Evolutionary conservation across 148 eudicot species (phyloP).

Genomic region (Persicaria tinctoria): DNA sequence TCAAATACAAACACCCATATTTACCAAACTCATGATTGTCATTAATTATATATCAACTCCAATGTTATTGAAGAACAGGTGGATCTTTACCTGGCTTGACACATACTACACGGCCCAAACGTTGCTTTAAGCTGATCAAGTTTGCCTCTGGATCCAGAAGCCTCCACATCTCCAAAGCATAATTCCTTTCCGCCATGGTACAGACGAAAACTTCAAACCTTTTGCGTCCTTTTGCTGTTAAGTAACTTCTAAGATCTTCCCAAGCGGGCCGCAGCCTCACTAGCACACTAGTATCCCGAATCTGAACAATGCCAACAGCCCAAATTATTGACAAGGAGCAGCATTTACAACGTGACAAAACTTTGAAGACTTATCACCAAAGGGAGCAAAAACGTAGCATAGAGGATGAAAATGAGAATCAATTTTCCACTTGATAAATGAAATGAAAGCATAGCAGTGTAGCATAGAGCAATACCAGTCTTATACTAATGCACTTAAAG

Average conservation of each 20-base stretch:
- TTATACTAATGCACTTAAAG: not conserved
- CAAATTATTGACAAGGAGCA: not conserved
- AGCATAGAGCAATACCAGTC: not conserved
- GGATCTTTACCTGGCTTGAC: slow-evolving; percentile 68
- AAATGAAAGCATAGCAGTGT: not conserved
- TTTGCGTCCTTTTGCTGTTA: slow-evolving; percentile 82
- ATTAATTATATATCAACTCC: not conserved
- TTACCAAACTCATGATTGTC: not conserved
- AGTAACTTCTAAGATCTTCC: slow-evolving; percentile 88
- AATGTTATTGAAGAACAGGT: slow-evolving; percentile 4
- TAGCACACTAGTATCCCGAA: slow-evolving; percentile 95
- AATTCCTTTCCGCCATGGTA: slow-evolving; percentile 98
- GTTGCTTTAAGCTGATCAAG: slow-evolving; percentile 63
- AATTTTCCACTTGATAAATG: not conserved
- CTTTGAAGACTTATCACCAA: not conserved
- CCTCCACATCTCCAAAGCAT: slow-evolving; percentile 99
- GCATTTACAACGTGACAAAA: not conserved
- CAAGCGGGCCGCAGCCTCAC: slow-evolving; percentile 95
- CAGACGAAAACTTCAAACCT: slow-evolving; percentile 97
- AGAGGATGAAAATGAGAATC: too few relatives aligned
- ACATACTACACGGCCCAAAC: slow-evolving; percentile 62
- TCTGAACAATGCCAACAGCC: slow-evolving; percentile 35
- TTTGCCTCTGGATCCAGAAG: slow-evolving; percentile 83
- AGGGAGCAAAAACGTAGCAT: not conserved
- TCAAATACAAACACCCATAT: not conserved